Percentiles rank a stretch among this genome's conserved stretches.
phyloP scores from a whole-genome alignment of 208 protist genomes.

The Herpetomonas tarakana region DNA sequence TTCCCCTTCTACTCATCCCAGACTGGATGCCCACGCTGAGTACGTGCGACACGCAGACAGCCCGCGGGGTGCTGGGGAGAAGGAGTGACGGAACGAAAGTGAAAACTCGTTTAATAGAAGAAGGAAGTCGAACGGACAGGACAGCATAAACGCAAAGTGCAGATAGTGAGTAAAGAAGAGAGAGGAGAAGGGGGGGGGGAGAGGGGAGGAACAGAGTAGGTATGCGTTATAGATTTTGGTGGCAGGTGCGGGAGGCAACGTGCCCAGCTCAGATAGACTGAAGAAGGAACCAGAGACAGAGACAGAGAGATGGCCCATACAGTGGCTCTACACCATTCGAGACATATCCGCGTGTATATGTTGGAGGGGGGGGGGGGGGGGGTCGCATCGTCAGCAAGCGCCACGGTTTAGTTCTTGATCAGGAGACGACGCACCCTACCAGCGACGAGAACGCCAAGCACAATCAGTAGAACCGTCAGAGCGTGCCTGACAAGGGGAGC shows the following conservation, averaged over 20 bases:
- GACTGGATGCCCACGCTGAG: neutral
- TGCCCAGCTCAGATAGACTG: too few species aligned
- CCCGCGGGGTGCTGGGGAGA: too few species aligned
- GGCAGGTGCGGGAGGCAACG: too few species aligned
- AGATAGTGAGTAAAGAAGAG: too few species aligned
- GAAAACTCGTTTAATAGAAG: neutral
- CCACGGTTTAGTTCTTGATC: slow-evolving; percentile 10
- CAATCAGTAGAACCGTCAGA: slow-evolving; percentile 17
- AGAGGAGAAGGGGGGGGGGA: neutral
- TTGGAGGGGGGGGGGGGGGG: neutral
- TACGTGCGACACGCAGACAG: too few species aligned
- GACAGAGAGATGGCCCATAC: neutral
- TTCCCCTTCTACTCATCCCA: too few species aligned
- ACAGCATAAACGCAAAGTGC: too few species aligned
- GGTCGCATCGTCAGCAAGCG: too few species aligned
- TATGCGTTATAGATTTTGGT: too few species aligned
- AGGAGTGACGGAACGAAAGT: slow-evolving; percentile 5
- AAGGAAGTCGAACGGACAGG: too few species aligned
- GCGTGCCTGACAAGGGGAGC: slow-evolving; percentile 16
- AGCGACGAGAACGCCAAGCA: slow-evolving; percentile 11
- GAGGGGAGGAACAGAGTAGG: too few species aligned
- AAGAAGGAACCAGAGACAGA: slow-evolving; percentile 1
- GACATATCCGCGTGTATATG: neutral
- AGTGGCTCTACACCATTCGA: neutral
- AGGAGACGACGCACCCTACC: slow-evolving; percentile 21